Evolutionary conservation across 495 filamentous ascomycete genomes (phyloP), one percentile per base, ranked within the genome.

Genomic region (Apodospora peruviana): DNA sequence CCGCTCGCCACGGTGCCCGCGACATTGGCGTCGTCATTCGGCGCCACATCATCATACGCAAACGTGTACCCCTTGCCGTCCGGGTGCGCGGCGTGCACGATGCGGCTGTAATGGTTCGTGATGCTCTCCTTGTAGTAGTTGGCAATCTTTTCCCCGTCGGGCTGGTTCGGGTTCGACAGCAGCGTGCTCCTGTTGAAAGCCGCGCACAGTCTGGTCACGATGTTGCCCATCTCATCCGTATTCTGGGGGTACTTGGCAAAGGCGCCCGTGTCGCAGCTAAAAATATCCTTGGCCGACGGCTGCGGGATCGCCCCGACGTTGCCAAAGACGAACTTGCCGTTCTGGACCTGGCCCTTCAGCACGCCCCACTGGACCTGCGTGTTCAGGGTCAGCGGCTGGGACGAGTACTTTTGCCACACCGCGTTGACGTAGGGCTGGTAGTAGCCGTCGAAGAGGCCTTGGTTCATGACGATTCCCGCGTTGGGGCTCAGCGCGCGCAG

Each of bases 31-130:
- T 72, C 78, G 43, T 73, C 76, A 16, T 65, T 64, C 1, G 83
- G 75, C 18, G 74, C 73, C 3, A 89, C 86, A 63, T 90, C 86
- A 58, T 90, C 86, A 58, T 88, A 90, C 0, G 86, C 85, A 56
- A 89, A 89, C 2, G 85, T 83, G 67, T 90, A 90, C 2, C 86
- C 86, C 12, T 74, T 66, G 2, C 75, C 71, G 64, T 84, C 83
- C 5, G 79, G 51, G 51, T 81, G 83, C 34, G 73, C 74, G 21
- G 60, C 70, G 65, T 90, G 86, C 47, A 84, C 75, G 48, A 90
- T 75, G 12, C 82, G 62, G 16, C 82, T 66, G 57, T 87, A 90
- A 62, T 89, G 84, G 53, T 91, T 91, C 20, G 86, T 88, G 29
- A 78, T 65, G 4, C 55, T 41, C 11, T 75, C 60, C 45, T 64